phyloP scores from a whole-genome alignment of 306 rosid species.

The Prunus dulcis region DNA sequence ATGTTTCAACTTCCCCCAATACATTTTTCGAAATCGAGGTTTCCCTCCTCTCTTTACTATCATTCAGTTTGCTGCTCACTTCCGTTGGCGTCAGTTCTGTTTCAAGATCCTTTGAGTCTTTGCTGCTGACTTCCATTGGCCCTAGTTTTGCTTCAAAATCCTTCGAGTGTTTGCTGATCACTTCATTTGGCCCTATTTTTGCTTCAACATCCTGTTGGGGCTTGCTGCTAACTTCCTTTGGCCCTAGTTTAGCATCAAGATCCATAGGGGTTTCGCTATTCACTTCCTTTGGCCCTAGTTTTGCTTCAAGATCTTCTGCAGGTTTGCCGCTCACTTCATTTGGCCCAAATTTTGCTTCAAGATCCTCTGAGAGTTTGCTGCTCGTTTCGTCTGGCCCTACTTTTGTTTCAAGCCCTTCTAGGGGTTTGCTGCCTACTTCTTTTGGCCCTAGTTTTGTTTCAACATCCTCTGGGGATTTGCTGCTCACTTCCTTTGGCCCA shows the following conservation, averaged over 20 bases:
- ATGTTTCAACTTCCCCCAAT: not conserved
- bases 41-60: not conserved
- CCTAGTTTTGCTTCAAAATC: not conserved
- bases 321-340: not conserved
- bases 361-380: not conserved
- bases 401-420: not conserved
- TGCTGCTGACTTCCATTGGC: not conserved
- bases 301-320: not conserved
- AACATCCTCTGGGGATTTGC: not conserved
- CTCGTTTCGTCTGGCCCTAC: not conserved
- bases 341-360: not conserved
- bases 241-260: not conserved
- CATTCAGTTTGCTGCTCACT: not conserved
- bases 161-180: no score
- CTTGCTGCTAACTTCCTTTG: not conserved
- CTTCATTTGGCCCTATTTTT: not conserved
- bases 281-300: not conserved
- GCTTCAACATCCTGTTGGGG: not conserved
- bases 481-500: not conserved
- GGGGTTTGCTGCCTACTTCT: not conserved
- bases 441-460: not conserved
- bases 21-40: not conserved
- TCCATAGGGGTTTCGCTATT: not conserved
- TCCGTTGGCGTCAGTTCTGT: no score
- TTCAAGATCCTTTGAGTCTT: not conserved